These are phyloP conservation scores for Candida manassasensis DNA, from an alignment of 805 yeast species.

Conservation along the genomic window DNA sequence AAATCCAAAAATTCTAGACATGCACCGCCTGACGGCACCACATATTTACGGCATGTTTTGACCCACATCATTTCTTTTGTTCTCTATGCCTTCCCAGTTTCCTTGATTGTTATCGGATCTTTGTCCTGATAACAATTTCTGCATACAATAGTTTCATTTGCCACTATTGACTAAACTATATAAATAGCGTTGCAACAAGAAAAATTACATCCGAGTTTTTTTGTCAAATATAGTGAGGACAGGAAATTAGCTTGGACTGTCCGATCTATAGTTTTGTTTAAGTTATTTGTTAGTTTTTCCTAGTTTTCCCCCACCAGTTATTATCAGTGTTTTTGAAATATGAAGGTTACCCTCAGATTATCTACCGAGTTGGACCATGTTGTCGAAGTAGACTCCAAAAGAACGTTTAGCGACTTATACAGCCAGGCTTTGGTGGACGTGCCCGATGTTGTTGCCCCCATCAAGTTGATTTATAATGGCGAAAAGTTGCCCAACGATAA, in stretches of 20 bases:
- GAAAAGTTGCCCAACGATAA: constrained; percentile 23
- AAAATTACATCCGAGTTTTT: too few species aligned
- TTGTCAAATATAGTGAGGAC: too few species aligned
- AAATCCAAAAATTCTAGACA: too few species aligned
- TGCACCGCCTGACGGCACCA: too few species aligned
- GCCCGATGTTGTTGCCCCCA: constrained; percentile 8
- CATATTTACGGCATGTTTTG: too few species aligned
- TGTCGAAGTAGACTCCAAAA: constrained; percentile 15
- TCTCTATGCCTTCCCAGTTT: too few species aligned
- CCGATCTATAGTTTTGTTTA: neutral
- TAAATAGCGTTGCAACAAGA: too few species aligned
- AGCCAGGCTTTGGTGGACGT: neutral
- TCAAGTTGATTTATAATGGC: constrained; percentile 39
- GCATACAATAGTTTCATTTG: neutral
- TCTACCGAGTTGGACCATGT: constrained; percentile 41
- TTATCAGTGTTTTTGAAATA: constrained; percentile 11
- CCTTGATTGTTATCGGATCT: too few species aligned
- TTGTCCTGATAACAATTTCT: neutral
- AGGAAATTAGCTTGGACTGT: too few species aligned
- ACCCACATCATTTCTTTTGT: too few species aligned
- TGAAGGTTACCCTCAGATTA: constrained; percentile 49
- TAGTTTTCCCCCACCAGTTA: neutral
- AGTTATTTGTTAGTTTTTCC: constrained; percentile 4
- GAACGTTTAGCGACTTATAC: neutral
- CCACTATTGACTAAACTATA: neutral